Evolutionary conservation across 345 rosid species (phyloP), one percentile per base, ranked within the genome.

Genomic region (Eucalyptus marginata): DNA sequence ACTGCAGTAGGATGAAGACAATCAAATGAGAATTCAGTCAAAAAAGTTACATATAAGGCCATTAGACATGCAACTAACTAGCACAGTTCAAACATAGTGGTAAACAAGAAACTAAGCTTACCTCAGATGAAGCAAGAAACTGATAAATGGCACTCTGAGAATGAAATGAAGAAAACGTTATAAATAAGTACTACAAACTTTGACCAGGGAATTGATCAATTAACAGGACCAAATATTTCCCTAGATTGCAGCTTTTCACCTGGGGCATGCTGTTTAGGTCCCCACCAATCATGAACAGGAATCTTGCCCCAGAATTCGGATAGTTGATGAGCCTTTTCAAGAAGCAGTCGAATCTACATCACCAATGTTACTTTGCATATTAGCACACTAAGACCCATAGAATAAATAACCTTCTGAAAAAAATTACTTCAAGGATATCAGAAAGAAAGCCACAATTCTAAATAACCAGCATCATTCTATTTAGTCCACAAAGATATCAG

Each of bases 61-160:
- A 49, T 27, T 25, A 68, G 80, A 68, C 27, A 87, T 43, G 24
- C 7, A 27, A 36, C 51, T 64, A 66, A 33, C 22, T 29, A 59
- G 84, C 16, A 31, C 17, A 44, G 54, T 11, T 22, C 47, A 54
- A 54, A 33, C 86, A 8, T 36, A 51, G 52, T 43, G 27, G 16
- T 40, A 43, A 43, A 36, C 33, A 54, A 64, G 88, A 84, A 89
- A 89, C 76, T 11, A 90, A 93, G 90, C 95, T 94, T 91, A 96
- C 99, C 96, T 95, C 92, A 68, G 98, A 96, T 86, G 97, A 94
- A 86, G 95, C 93, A 86, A 96, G 89, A 93, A 96, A 97, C 84
- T 95, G 96, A 92, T 97, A 96, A 36, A 96, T 88, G 44, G 98
- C 98, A 93, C 99, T 97, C 99, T 97, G 95, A 64, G 79, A 83